Evolutionary conservation across 2,329 filamentous ascomycete genomes (phyloP).

Genomic region (Bipolaris bicolor): DNA sequence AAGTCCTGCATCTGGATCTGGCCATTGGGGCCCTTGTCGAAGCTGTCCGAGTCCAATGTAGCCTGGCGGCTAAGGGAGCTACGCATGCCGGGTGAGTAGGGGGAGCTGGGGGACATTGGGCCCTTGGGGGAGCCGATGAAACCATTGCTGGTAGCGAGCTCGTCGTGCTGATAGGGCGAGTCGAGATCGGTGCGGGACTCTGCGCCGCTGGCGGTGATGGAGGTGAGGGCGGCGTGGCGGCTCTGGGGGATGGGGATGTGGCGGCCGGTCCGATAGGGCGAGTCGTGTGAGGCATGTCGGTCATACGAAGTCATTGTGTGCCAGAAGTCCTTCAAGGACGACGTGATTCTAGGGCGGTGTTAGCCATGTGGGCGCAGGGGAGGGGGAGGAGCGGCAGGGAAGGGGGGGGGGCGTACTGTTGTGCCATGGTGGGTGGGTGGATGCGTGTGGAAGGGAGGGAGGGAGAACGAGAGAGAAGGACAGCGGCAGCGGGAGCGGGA

Average conservation of each 20-base stretch:
- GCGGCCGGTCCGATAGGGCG: slow-evolving; percentile 86
- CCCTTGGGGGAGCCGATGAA: slow-evolving; percentile 64
- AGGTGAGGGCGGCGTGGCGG: slow-evolving; percentile 81
- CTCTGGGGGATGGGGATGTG: slow-evolving; percentile 87
- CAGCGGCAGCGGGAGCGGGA: slow-evolving; percentile 14
- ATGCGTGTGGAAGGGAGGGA: not conserved
- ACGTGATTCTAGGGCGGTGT: slow-evolving; percentile 40
- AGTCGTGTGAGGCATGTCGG: slow-evolving; percentile 91
- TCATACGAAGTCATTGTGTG: slow-evolving; percentile 77
- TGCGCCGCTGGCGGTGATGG: slow-evolving; percentile 81
- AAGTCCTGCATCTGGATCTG: slow-evolving; percentile 98
- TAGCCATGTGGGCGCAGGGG: slow-evolving; percentile 23
- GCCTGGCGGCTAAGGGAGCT: slow-evolving; percentile 73
- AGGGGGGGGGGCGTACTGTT: slow-evolving; percentile 37
- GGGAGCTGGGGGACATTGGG: slow-evolving; percentile 66
- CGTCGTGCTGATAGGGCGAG: slow-evolving; percentile 79
- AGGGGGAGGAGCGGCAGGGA: not conserved
- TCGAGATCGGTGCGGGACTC: slow-evolving; percentile 87
- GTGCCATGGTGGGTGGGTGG: slow-evolving; percentile 38
- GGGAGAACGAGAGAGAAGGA: slow-evolving; percentile 13
- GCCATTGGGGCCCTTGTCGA: slow-evolving; percentile 72
- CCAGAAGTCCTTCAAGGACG: slow-evolving; percentile 88
- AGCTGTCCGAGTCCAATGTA: slow-evolving; percentile 56
- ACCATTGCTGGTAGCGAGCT: slow-evolving; percentile 60
- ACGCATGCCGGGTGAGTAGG: slow-evolving; percentile 89